phyloP scores from a whole-genome alignment of 2,329 filamentous ascomycete genomes.

The Triangularia verruculosa region DNA sequence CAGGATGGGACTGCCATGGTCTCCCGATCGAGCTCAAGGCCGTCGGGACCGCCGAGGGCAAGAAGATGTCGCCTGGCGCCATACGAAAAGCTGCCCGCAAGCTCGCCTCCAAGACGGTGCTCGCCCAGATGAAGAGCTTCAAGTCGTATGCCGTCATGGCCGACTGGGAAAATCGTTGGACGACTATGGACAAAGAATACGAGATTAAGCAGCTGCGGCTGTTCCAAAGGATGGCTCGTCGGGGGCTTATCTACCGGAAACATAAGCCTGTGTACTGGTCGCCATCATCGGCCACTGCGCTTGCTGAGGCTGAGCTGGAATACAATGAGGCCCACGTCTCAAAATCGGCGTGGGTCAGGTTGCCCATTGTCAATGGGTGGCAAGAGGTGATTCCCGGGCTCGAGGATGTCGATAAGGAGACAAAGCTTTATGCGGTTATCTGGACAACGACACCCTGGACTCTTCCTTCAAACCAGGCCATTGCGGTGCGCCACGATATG shows the following conservation, averaged over 20 bases:
- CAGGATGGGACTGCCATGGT: constrained; percentile 97
- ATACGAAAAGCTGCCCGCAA: constrained; percentile 63
- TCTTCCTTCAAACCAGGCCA: constrained; percentile 84
- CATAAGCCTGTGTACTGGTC: constrained; percentile 88
- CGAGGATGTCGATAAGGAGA: constrained; percentile 39
- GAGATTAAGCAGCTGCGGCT: constrained; percentile 72
- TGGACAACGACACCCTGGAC: constrained; percentile 99
- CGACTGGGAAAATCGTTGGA: constrained; percentile 75
- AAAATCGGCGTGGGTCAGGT: constrained; percentile 73
- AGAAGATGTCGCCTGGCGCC: constrained; percentile 49
- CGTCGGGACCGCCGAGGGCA: constrained; percentile 54
- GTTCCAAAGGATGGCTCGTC: constrained; percentile 71
- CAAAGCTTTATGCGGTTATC: constrained; percentile 69
- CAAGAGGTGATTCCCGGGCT: constrained; percentile 29
- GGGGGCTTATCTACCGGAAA: constrained; percentile 71
- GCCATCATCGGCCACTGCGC: constrained; percentile 70
- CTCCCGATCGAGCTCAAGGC: constrained; percentile 97
- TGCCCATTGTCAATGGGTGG: constrained; percentile 56
- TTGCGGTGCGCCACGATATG: constrained; percentile 74
- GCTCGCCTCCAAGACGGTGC: constrained; percentile 66
- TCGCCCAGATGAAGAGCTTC: constrained; percentile 72
- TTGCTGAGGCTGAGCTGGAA: constrained; percentile 82
- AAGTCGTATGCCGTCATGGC: constrained; percentile 73
- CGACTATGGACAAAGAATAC: constrained; percentile 73
- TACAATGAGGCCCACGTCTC: constrained; percentile 75